A percentile compares a stretch with the other conserved stretches of the same genome.
These are phyloP conservation scores for Kwoniella newhampshirensis DNA, from an alignment of 768 basidiomycete species.

Conservation along the genomic window DNA sequence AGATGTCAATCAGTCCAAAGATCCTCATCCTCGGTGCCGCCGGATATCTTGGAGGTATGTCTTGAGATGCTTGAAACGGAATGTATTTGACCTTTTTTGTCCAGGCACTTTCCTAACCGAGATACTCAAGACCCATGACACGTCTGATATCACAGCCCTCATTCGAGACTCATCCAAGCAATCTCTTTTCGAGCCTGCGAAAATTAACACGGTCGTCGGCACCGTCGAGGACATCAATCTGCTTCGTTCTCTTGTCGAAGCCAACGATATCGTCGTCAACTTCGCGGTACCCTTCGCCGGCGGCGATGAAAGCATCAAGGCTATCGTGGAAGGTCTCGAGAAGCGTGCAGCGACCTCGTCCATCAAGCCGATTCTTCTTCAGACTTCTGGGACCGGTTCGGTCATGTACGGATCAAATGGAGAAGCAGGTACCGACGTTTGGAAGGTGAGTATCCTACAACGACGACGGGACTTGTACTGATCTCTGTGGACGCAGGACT, in stretches of 20 bases:
- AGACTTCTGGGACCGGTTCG: conserved; percentile 22
- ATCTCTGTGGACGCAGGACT: conserved; percentile 10
- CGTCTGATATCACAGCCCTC: conserved; percentile 17
- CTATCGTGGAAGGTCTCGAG: conserved; percentile 22
- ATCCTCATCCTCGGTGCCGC: conserved; percentile 22
- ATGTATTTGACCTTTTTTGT: neutral
- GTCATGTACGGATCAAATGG: conserved; percentile 21
- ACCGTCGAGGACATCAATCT: conserved; percentile 10
- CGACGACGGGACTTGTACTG: neutral
- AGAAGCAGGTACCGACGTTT: conserved; percentile 18
- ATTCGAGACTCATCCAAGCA: conserved; percentile 13
- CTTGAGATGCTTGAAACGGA: neutral
- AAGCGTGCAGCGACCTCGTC: conserved; percentile 3
- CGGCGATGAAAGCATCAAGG: conserved; percentile 20
- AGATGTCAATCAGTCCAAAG: conserved; percentile 9
- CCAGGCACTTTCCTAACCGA: conserved; percentile 17
- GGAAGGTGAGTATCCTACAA: conserved; percentile 10
- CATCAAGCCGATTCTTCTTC: conserved; percentile 20
- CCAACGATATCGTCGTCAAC: conserved; percentile 19
- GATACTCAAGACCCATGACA: conserved; percentile 11
- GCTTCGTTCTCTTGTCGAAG: conserved; percentile 2
- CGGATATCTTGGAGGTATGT: conserved; percentile 24
- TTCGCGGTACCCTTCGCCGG: conserved; percentile 24
- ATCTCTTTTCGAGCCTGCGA: conserved; percentile 5
- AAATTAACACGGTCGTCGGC: conserved; percentile 17